phyloP scores from a whole-genome alignment of 2,329 filamentous ascomycete genomes.

The Xylaria sp. region DNA sequence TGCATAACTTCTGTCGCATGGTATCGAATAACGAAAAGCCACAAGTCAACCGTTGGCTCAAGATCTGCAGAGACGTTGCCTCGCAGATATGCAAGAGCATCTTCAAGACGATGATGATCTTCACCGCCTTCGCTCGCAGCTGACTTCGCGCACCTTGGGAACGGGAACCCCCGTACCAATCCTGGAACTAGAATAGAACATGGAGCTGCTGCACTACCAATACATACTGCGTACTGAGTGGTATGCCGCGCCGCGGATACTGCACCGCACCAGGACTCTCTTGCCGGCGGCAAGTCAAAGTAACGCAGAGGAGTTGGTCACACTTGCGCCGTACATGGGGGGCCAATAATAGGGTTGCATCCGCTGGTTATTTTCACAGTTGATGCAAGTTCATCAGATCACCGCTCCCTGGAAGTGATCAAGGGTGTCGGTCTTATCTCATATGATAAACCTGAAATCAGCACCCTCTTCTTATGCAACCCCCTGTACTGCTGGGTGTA shows the following conservation, averaged over 20 bases:
- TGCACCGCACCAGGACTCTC: not conserved
- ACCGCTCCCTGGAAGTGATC: not conserved
- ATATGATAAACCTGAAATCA: conserved; percentile 3
- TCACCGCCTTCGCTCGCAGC: conserved; percentile 25
- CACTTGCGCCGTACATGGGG: not conserved
- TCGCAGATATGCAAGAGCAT: not conserved
- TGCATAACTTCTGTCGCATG: not conserved
- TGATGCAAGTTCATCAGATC: conserved; percentile 16
- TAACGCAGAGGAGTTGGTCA: not conserved
- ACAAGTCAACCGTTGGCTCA: not conserved
- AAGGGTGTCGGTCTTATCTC: not conserved
- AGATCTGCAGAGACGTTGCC: conserved; percentile 9
- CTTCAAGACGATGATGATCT: conserved; percentile 9
- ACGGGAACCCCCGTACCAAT: not conserved
- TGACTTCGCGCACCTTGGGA: not conserved
- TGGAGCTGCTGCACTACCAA: not conserved
- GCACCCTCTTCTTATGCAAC: conserved; percentile 1
- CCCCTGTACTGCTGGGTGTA: conserved; percentile 3
- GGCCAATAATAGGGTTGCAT: conserved; percentile 11
- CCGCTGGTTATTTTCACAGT: not conserved
- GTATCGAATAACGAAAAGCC: not conserved
- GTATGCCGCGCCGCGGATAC: conserved; percentile 6
- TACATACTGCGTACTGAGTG: no score
- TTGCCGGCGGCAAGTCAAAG: conserved; percentile 31
- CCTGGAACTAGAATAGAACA: conserved; percentile 11